Evolutionary conservation across 306 rosid species (phyloP), one percentile per base, ranked within the genome.

Genomic region (Gastrolobium bilobum): DNA sequence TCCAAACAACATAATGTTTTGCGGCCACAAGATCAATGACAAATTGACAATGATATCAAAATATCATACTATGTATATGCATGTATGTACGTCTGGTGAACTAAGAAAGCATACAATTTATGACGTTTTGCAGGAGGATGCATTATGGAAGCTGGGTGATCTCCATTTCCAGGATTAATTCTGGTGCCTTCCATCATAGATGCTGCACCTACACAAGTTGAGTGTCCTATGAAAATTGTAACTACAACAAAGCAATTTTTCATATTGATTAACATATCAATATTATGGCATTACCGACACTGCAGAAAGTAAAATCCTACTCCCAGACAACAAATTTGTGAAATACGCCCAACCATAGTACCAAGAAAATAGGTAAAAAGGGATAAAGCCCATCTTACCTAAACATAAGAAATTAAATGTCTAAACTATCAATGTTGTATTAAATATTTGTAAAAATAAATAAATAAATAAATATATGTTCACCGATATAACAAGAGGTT

Each of bases 121-220:
- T 86, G 90, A 48, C 97, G 95, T 85, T 93, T 91, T 84, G 90
- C 81, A 38, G 94, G 93, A 79, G 93, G 96, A 87, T 75, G 82
- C 79, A 79, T 90, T 65, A 83, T 67, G 60, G 88, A 82, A 71
- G 90, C 86, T 62, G 88, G 85, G 78, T 78, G 82, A 66, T 85
- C 86, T 61, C 71, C 76, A 67, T 74, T 85, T 75, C 91, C 91
- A 73, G 85, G 83, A 89, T 63, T 73, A 83, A 68, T 68, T 66
- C 90, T 87, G 42, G 88, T 82, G 73, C 80, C 87, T 78, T 86
- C 90, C 87, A 76, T 81, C 92, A 81, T 75, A 77, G 75, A 63
- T 79, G 84, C 85, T 1, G 74, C 84, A 62, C 82, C 90, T 71
- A 67, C 87, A 82, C 62, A 72, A 66, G 82, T 65, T 59, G 88